A percentile compares a stretch with the other conserved stretches of the same genome.
Evolutionary conservation across 805 yeast genomes (phyloP).

Genomic region (Cyberlindnera maritima): DNA sequence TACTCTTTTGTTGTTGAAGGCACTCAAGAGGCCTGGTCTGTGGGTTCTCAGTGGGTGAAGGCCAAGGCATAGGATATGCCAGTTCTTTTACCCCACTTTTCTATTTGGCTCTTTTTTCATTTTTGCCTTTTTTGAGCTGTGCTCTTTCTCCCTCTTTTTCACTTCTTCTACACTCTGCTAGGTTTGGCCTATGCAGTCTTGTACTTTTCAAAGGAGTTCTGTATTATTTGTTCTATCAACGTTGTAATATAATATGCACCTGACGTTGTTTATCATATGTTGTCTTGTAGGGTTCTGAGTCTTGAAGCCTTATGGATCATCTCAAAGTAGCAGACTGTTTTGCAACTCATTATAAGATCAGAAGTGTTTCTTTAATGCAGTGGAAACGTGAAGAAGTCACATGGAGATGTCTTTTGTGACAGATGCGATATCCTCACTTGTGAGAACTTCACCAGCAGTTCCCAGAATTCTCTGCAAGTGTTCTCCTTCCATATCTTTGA

Average conservation of each 20-base stretch:
- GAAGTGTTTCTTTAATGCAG: background rate
- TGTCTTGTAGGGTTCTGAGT: no score
- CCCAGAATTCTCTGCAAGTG: conserved; percentile 6
- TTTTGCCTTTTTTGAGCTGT: no score
- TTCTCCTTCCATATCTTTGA: conserved; percentile 29
- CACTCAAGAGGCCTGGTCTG: conserved; percentile 2
- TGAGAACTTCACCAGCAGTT: conserved; percentile 13
- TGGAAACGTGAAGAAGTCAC: background rate
- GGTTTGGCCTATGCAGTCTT: no score
- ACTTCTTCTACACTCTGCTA: no score
- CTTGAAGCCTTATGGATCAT: no score
- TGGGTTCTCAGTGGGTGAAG: conserved; percentile 3
- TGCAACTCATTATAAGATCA: no score
- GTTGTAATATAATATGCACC: no score
- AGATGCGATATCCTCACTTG: conserved; percentile 3
- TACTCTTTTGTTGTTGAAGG: conserved; percentile 6
- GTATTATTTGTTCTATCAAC: no score
- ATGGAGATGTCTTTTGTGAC: background rate
- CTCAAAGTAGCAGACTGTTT: no score
- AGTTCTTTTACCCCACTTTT: background rate
- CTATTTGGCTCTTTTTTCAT: background rate
- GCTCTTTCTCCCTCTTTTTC: no score
- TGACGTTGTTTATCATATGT: no score
- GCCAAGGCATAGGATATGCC: background rate
- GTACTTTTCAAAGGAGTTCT: no score